These are phyloP conservation scores for Paramecium pentaurelia DNA, from an alignment of 73 alveolate genomes.

Conservation along the genomic window DNA sequence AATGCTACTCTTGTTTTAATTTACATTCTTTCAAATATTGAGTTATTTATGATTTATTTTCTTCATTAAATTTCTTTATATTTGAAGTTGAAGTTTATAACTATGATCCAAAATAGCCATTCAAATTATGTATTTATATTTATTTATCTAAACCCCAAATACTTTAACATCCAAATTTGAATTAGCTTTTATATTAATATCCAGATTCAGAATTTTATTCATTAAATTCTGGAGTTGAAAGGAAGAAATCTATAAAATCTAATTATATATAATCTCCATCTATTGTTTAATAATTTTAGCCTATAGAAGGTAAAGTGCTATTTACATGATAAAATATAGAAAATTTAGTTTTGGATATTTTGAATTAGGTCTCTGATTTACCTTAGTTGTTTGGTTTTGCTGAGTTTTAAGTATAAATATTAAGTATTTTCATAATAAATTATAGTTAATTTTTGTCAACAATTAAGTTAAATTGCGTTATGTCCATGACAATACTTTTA, in stretches of 20 bases:
- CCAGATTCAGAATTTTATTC: not conserved
- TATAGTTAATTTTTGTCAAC: not conserved
- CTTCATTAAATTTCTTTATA: not conserved
- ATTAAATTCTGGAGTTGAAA: not conserved
- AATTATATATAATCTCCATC: not conserved
- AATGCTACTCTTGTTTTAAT: not conserved
- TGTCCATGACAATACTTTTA: not conserved
- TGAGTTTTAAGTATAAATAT: not conserved
- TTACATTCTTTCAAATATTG: not conserved
- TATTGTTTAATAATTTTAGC: not conserved
- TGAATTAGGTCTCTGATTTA: not conserved
- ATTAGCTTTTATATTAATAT: not conserved
- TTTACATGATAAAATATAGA: not conserved
- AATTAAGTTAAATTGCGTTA: not conserved
- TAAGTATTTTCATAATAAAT: not conserved
- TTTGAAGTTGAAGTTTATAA: not conserved
- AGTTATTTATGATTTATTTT: not conserved
- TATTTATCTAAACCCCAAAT: not conserved
- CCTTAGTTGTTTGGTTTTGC: not conserved
- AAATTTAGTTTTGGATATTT: not conserved
- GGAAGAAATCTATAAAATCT: not conserved
- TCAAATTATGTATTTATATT: not conserved
- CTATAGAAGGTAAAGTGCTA: not conserved
- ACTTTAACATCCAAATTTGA: not conserved
- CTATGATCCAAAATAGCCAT: not conserved